Conservation (phyloP, 1,284 basidiomycete genomes). For the Leccinum laetum region DNA sequence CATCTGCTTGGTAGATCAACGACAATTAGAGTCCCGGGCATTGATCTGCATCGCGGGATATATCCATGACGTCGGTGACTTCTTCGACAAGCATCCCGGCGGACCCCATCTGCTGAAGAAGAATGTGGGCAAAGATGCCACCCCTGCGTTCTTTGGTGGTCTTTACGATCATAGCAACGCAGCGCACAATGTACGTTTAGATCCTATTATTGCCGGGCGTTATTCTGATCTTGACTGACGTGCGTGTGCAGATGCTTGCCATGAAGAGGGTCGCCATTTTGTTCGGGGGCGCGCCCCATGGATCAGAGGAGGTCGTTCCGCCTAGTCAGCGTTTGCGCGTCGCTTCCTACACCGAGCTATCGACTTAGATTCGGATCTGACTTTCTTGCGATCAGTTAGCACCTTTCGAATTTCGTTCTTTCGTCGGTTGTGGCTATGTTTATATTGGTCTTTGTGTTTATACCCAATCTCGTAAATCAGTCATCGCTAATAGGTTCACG, state of each 20-base stretch:
- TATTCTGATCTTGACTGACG: constrained; percentile 14
- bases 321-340: constrained; percentile 63
- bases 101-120: constrained; percentile 62
- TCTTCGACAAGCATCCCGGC: constrained; percentile 87
- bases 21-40: constrained; percentile 71
- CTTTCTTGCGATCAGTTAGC: background rate
- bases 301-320: constrained; percentile 58
- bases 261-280: constrained; percentile 89
- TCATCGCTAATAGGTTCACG: background rate
- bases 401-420: constrained; percentile 26
- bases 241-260: constrained; percentile 51
- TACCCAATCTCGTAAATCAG: background rate
- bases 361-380: background rate
- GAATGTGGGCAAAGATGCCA: constrained; percentile 79
- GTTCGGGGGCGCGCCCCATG: constrained; percentile 64
- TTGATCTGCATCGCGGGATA: constrained; percentile 83
- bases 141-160: constrained; percentile 89
- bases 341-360: constrained; percentile 40
- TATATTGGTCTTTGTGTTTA: background rate
- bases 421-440: too few relatives aligned
- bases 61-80: constrained; percentile 82
- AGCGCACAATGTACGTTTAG: constrained; percentile 70
- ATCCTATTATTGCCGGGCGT: background rate
- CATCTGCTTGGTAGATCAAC: constrained; percentile 50
- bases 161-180: constrained; percentile 91